Percentiles rank a stretch among this genome's conserved stretches.
Evolutionary conservation across 1,139 yeast genomes (phyloP).

Genomic region (Arxiozyma bovina): DNA sequence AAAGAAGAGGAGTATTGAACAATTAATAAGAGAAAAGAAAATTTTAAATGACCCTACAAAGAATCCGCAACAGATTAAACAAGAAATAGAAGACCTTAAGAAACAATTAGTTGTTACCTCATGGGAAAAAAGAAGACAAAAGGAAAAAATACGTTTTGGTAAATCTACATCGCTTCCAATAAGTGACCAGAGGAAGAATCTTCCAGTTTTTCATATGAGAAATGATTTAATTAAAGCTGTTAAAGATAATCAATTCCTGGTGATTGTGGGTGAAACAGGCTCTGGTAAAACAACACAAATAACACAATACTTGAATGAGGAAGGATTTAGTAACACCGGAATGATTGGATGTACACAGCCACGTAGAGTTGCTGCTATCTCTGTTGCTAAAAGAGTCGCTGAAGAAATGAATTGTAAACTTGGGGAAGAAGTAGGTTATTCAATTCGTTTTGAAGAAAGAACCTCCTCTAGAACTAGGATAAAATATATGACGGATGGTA

Average conservation of each 20-base stretch:
- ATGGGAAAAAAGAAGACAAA: slow-evolving; percentile 43
- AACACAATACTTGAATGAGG: slow-evolving; percentile 81
- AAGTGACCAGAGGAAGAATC: slow-evolving; percentile 56
- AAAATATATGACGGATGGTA: slow-evolving; percentile 92
- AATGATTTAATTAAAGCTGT: slow-evolving; percentile 57
- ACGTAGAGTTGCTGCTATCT: slow-evolving; percentile 88
- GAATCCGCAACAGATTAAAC: slow-evolving; percentile 8
- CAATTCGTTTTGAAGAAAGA: slow-evolving; percentile 76
- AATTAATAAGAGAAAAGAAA: slow-evolving; percentile 25
- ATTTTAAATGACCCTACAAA: slow-evolving; percentile 39
- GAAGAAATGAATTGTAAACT: slow-evolving; percentile 66
- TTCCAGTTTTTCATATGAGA: slow-evolving; percentile 71
- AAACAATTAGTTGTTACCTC: slow-evolving; percentile 33
- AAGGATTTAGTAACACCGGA: slow-evolving; percentile 55
- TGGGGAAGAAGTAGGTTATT: slow-evolving; percentile 81
- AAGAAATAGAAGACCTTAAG: slow-evolving; percentile 17
- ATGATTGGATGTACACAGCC: slow-evolving; percentile 92
- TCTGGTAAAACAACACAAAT: slow-evolving; percentile 95
- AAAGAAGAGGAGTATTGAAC: slow-evolving; percentile 40
- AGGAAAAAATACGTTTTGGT: slow-evolving; percentile 42
- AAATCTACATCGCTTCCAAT: slow-evolving; percentile 43
- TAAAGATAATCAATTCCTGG: slow-evolving; percentile 57
- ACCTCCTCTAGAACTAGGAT: slow-evolving; percentile 55
- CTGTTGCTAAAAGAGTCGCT: slow-evolving; percentile 87
- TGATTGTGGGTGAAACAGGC: slow-evolving; percentile 95